Base-by-base conservation (phyloP, 31 red algal species). In the Endocladia muricata region DNA sequence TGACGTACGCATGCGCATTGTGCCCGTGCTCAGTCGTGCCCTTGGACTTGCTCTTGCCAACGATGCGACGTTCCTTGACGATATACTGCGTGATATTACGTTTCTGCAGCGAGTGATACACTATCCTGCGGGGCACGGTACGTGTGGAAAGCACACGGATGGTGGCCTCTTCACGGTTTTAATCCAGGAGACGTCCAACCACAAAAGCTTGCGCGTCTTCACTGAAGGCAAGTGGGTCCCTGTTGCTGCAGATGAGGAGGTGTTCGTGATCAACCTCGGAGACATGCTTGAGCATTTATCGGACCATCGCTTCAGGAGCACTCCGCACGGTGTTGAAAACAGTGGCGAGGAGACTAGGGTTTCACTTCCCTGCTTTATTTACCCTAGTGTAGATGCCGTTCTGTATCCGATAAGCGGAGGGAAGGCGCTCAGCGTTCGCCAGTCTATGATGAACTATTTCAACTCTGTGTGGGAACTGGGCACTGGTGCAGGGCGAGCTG, bases 231-330 rank as follows among this genome's bases (percentile, higher is more conserved):
- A 40, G 21, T 83, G 79, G 79, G 39, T 41, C 1, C 41, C 34
- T 44, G 79, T 63, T 9, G 37, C 25, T 38, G 79, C 41, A 32
- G 61, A 34, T 36, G 51, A 73, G 13, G 49, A 62, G 0, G 35
- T 25, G 37, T 7, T 83, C 15, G 79, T 83, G 2, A 55, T 83
- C 3, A 83, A 83, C 68, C 47, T 83, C 4, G 79, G 79, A 11
- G 55, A 83, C 39, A 47, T 42, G 7, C 23, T 83, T 6, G 67
- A 83, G 37, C 35, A 73, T 28, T 83, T 65, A 68, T 39, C 79
- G 40, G 52, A 40, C 19, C 67, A 55, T 15, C n/a, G 42, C 37
- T 83, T 83, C 33, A 41, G 72, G 8, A 61, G 19, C 35, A 83
- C 79, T 9, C 67, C 56, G 32, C 79, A 83, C 33, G 34, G 37